Evolutionary conservation across 768 basidiomycete genomes (phyloP).

Genomic region (Lactarius vividus): DNA sequence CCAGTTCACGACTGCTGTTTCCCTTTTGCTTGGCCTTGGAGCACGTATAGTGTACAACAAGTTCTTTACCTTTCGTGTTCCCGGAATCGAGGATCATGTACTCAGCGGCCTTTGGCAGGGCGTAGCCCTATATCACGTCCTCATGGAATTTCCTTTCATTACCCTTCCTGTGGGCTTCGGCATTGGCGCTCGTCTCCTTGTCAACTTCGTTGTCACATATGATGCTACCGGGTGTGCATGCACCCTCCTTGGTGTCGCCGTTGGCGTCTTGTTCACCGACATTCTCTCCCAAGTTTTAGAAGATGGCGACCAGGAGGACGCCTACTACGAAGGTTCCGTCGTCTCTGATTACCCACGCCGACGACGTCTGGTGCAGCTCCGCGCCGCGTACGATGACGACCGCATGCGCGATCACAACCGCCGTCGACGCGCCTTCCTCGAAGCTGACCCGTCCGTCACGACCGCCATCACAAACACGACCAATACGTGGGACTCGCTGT

Average conservation of each 20-base stretch:
- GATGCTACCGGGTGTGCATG: conserved; percentile 56
- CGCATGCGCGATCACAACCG: conserved; percentile 23
- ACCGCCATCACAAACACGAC: conserved; percentile 37
- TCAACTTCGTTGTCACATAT: conserved; percentile 56
- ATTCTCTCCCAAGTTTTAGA: conserved; percentile 65
- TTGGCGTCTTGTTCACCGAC: conserved; percentile 72
- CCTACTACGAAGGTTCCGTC: conserved; percentile 29
- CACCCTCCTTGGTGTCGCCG: conserved; percentile 61
- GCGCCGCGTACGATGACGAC: conserved; percentile 1
- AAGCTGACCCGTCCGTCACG: conserved; percentile 32
- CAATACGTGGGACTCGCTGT: conserved; percentile 68
- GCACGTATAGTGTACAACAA: conserved; percentile 67
- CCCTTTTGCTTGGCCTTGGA: conserved; percentile 71
- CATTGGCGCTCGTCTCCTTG: conserved; percentile 58
- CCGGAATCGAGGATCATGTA: conserved; percentile 56
- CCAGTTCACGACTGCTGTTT: conserved; percentile 52
- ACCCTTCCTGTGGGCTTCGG: conserved; percentile 55
- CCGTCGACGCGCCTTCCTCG: conserved; percentile 31
- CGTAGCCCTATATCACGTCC: conserved; percentile 65
- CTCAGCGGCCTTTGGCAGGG: conserved; percentile 76
- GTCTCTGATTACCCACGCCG: conserved; percentile 21
- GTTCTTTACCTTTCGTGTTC: conserved; percentile 42
- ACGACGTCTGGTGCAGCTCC: conserved; percentile 28
- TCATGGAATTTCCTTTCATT: conserved; percentile 51
- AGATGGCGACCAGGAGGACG: conserved; percentile 38